phyloP scores from a whole-genome alignment of 805 yeast species.

The Cyberlindnera euphorbiiphila region DNA sequence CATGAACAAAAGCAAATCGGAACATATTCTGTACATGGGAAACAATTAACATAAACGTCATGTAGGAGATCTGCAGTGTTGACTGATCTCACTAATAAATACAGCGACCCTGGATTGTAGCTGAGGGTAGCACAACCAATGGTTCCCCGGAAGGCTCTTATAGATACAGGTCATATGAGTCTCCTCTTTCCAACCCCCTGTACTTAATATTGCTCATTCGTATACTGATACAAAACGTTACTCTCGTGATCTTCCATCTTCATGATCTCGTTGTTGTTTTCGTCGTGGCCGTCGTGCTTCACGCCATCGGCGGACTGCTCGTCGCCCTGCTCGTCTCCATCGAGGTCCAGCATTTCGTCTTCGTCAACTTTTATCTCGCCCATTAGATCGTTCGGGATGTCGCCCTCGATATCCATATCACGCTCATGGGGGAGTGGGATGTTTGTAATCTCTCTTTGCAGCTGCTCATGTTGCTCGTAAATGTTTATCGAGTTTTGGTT shows the following conservation, averaged over 20 bases:
- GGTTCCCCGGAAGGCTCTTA: background rate
- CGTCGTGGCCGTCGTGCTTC: background rate
- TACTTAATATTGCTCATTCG: conserved; percentile 12
- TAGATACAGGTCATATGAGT: background rate
- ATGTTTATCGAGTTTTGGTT: conserved; percentile 13
- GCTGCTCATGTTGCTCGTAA: conserved; percentile 19
- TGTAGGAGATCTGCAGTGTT: too few species aligned
- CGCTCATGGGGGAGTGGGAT: conserved; percentile 24
- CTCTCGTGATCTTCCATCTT: conserved; percentile 7
- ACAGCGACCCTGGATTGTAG: too few species aligned
- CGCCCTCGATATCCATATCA: conserved; percentile 18
- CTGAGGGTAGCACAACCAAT: too few species aligned
- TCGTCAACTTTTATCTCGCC: conserved; percentile 18
- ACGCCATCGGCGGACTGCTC: background rate
- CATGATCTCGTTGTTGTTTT: background rate
- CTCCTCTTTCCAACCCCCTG: background rate
- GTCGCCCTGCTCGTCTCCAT: conserved; percentile 10
- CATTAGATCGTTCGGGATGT: conserved; percentile 22
- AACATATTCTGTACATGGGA: too few species aligned
- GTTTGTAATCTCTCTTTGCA: conserved; percentile 26
- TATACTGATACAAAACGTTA: conserved; percentile 16
- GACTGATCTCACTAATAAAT: too few species aligned
- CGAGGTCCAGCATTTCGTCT: conserved; percentile 19
- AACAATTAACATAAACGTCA: too few species aligned
- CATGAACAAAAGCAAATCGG: background rate